Evolutionary conservation across 176 grass and related monocot species (phyloP).

Genomic region (Urochloa ruziziensis): DNA sequence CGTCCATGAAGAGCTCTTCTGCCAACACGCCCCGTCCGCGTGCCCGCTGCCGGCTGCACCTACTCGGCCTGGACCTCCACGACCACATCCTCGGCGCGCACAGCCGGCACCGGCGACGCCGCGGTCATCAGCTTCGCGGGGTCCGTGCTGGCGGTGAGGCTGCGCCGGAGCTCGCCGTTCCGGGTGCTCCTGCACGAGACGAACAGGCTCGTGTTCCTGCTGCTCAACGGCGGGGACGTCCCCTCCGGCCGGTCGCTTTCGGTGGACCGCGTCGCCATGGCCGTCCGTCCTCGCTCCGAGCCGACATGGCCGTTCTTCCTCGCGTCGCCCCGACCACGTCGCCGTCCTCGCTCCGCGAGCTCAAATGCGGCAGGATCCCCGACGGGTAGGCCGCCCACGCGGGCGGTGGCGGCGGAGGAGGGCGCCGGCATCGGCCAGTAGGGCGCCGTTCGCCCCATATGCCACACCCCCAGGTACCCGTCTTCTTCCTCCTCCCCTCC

Average conservation of each 20-base stretch:
- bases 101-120: not conserved
- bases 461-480: slow-evolving; percentile 61
- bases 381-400: too few relatives aligned
- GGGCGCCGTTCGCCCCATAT: slow-evolving; percentile 51
- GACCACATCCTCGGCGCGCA: not conserved
- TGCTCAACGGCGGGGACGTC: not conserved
- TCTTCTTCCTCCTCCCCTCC: too few relatives aligned
- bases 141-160: not conserved
- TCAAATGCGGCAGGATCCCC: too few relatives aligned
- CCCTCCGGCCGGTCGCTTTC: not conserved
- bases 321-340: too few relatives aligned
- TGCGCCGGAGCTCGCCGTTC: not conserved
- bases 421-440: too few relatives aligned
- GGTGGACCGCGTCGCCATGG: not conserved
- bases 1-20: not conserved
- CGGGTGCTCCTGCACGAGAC: not conserved
- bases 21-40: not conserved
- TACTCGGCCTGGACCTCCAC: not conserved
- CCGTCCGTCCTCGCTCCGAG: too few relatives aligned
- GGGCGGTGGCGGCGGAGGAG: too few relatives aligned
- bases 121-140: not conserved
- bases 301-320: too few relatives aligned
- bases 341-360: too few relatives aligned
- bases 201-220: not conserved
- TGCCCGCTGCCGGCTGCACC: not conserved